Evolutionary conservation across 2,329 filamentous ascomycete species (phyloP).

Genomic region (Coniochaeta hoffmannii): DNA sequence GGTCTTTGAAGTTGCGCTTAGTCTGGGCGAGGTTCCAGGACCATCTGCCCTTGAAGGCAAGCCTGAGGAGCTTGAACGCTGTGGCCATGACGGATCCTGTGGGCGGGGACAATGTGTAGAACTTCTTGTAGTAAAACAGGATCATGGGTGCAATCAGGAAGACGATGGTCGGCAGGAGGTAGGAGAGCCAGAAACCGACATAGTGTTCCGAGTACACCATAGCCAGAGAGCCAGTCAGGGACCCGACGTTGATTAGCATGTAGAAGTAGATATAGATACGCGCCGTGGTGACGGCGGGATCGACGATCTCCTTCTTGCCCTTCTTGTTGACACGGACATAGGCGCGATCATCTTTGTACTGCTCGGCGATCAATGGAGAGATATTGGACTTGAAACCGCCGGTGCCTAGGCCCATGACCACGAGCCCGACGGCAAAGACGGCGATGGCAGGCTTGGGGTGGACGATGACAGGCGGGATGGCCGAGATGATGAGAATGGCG

Average conservation of each 20-base stretch:
- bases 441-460: constrained; percentile 47
- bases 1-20: constrained; percentile 48
- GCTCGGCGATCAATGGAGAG: constrained; percentile 59
- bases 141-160: constrained; percentile 57
- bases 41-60: constrained; percentile 64
- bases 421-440: constrained; percentile 54
- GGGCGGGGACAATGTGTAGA: constrained; percentile 51
- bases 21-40: constrained; percentile 56
- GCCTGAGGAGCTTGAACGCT: constrained; percentile 49
- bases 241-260: constrained; percentile 64
- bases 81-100: constrained; percentile 63
- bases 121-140: constrained; percentile 48
- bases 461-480: constrained; percentile 55
- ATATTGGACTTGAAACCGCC: constrained; percentile 73
- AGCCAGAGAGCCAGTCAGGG: constrained; percentile 52
- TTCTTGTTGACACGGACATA: constrained; percentile 42
- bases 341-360: constrained; percentile 49
- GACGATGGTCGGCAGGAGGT: constrained; percentile 58
- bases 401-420: constrained; percentile 51
- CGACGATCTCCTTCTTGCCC: constrained; percentile 58
- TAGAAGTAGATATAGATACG: constrained; percentile 66
- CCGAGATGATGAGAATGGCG: constrained; percentile 56
- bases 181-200: constrained; percentile 68
- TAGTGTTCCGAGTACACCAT: constrained; percentile 71
- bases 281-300: constrained; percentile 54